Conservation (phyloP, 495 filamentous ascomycete species). For the Parathielavia hyrcaniae region DNA sequence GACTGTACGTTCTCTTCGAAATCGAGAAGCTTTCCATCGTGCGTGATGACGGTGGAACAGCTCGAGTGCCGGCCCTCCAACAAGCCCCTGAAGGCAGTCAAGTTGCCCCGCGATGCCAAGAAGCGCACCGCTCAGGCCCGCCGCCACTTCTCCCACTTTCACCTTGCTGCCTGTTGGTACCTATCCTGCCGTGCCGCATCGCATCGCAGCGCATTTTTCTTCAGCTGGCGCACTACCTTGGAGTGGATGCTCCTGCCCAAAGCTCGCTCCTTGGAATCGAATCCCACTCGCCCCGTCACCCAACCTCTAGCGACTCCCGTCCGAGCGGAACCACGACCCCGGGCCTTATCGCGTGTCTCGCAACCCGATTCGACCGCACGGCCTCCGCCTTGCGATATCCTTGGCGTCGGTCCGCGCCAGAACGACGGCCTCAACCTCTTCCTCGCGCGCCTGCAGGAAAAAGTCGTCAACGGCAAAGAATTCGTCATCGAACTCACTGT, state of each 20-base stretch:
- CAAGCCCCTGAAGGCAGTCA: not conserved
- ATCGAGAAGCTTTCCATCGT: not conserved
- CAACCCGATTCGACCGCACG: constrained; percentile 10
- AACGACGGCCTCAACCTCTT: not conserved
- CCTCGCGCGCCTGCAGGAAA: too few relatives aligned
- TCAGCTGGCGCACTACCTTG: too few relatives aligned
- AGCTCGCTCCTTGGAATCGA: not conserved
- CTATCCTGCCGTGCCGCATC: too few relatives aligned
- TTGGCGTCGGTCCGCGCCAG: not conserved
- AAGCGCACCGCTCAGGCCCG: not conserved
- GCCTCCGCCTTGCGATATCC: not conserved
- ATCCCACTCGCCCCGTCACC: not conserved
- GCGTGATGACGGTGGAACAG: too few relatives aligned
- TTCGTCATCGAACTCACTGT: too few relatives aligned
- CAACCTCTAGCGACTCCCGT: not conserved
- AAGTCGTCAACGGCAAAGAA: too few relatives aligned
- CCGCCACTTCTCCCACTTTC: too few relatives aligned
- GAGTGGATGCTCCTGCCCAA: too few relatives aligned
- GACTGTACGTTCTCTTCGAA: too few relatives aligned
- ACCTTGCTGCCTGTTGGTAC: too few relatives aligned
- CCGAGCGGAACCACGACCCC: not conserved
- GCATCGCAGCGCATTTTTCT: too few relatives aligned
- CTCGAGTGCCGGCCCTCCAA: too few relatives aligned
- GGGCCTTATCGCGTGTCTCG: constrained; percentile 1
- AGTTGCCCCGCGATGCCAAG: constrained; percentile 1